Base-by-base conservation (phyloP, 1,284 basidiomycete genomes). In the Cerrena zonata region DNA sequence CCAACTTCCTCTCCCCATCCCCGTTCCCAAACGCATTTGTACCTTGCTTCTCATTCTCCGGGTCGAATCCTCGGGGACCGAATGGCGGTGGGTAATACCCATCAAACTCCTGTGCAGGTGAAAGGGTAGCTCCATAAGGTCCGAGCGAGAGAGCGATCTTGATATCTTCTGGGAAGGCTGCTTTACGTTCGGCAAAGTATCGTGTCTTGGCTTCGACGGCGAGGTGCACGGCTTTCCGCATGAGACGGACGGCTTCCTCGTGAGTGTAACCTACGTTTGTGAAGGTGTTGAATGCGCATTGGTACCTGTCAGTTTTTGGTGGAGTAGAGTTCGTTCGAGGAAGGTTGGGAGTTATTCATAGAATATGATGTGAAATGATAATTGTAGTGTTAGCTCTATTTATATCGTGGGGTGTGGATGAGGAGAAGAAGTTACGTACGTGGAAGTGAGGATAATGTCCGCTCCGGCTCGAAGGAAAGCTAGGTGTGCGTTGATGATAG, bases 61-160 rank as follows among this genome's bases (percentile, higher is more conserved):
- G 5, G 19, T 10, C 10, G 15, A 22, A 12, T n/a, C 42, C 42
- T 11, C 57, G 61, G 0, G 86, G 88, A 0, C 88, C 88, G 57
- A 78, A 89, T 0, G 87, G 87, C 0, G 84, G 81, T 1, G 89
- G 86, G 59, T 89, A 91, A 55, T 79, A 71, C 4, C 86, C 89
- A 52, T 76, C 73, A 59, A 84, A 91, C 62, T 91, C 89, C 58
- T 89, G 84, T 24, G 83, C 77, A 0, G 84, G 82, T 4, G 66
- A 64, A 13, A 89, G 69, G 1, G 78, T 82, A 1, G 86, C 82
- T 34, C 89, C 89, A 58, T 79, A 90, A 0, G 87, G 82, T 5
- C 89, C 89, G 18, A 91, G 68, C 3, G 86, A 86, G 2, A 92
- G 72, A 0, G 79, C 84, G 42, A 90, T 75, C 41, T 68, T 69